Conservation (phyloP, 208 protist genomes). For the Crithidia fasciculata region DNA sequence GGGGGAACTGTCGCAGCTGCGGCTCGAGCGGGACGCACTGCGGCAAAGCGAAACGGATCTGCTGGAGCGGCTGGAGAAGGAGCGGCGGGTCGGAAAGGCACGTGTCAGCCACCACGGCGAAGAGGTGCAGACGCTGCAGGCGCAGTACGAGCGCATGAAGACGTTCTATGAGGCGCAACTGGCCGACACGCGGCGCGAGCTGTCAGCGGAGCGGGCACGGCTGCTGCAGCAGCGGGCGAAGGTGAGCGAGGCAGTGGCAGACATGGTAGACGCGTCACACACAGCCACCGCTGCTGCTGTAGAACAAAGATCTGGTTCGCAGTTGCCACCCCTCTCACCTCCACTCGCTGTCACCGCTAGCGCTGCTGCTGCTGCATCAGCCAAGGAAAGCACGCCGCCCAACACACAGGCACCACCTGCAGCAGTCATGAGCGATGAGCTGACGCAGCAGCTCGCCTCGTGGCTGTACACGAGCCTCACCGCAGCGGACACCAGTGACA, state of each 20-base stretch:
- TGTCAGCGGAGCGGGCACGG: conserved; percentile 47
- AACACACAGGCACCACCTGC: too few relatives aligned
- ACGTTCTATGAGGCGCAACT: conserved; percentile 78
- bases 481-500: neutral
- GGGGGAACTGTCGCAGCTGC: conserved; percentile 54
- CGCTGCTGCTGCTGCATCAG: neutral
- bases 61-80: conserved; percentile 59
- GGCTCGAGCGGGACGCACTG: conserved; percentile 47
- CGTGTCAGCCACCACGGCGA: conserved; percentile 53
- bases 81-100: conserved; percentile 40
- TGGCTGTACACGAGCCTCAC: conserved; percentile 46
- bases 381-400: too few relatives aligned
- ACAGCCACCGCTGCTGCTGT: too few relatives aligned
- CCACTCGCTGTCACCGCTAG: neutral
- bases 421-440: neutral
- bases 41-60: conserved; percentile 42
- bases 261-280: neutral
- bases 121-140: conserved; percentile 55
- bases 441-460: conserved; percentile 41
- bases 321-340: too few relatives aligned
- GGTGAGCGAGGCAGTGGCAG: neutral
- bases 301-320: too few relatives aligned
- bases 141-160: conserved; percentile 74
- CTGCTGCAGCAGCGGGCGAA: conserved; percentile 12
- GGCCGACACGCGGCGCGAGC: conserved; percentile 74